These are phyloP conservation scores for Liquidambar formosana DNA, from an alignment of 164 flowering plant species.

Conservation along the genomic window DNA sequence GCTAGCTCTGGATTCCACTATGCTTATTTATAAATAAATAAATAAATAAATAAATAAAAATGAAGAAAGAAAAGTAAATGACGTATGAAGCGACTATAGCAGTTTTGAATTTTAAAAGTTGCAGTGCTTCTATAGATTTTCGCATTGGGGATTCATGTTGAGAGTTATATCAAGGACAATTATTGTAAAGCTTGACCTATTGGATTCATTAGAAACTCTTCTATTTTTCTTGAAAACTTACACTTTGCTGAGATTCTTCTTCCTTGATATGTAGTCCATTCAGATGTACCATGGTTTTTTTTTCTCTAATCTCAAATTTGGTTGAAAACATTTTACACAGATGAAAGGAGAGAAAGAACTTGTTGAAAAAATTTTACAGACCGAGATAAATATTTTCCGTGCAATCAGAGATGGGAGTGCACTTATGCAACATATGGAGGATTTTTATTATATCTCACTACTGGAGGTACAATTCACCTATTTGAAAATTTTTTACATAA, in stretches of 20 bases:
- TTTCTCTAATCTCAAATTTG: background rate
- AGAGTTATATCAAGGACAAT: no score
- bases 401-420: conserved; percentile 95
- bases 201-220: no score
- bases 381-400: conserved; percentile 86
- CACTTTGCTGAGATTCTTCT: background rate
- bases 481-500: background rate
- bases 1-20: no score
- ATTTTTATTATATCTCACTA: conserved; percentile 83
- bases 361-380: conserved; percentile 72
- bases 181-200: no score
- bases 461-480: conserved; percentile 61
- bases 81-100: no score
- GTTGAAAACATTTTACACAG: conserved; percentile 32
- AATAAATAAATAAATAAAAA: no score
- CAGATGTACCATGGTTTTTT: background rate
- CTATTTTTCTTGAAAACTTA: background rate
- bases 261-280: background rate
- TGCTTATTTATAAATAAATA: no score
- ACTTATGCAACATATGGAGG: conserved; percentile 99
- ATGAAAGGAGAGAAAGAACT: conserved; percentile 97
- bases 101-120: no score
- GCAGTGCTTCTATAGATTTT: no score
- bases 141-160: no score
- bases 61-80: no score